phyloP scores from a whole-genome alignment of 148 eudicot species.

The Diospyros kaki region DNA sequence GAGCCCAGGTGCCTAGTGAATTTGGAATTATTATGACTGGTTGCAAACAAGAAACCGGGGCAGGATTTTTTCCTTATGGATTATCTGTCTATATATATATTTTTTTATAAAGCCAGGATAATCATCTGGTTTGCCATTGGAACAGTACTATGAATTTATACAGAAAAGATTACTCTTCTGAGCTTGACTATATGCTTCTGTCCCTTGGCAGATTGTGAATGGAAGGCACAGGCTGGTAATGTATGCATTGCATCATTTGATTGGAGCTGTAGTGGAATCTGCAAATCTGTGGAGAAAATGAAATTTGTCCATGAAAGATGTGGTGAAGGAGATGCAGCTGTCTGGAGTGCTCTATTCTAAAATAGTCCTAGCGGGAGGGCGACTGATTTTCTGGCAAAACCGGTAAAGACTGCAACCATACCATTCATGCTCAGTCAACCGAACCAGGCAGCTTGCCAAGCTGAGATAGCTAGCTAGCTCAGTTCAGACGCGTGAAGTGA shows the following conservation, averaged over 20 bases:
- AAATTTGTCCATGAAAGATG: slow-evolving; percentile 64
- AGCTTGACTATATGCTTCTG: background rate
- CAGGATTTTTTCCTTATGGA: too few relatives aligned
- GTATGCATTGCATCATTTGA: slow-evolving; percentile 71
- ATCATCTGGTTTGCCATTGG: too few relatives aligned
- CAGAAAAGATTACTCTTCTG: background rate
- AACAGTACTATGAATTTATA: background rate
- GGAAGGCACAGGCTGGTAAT: slow-evolving; percentile 76
- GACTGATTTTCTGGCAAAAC: slow-evolving; percentile 4
- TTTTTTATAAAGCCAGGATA: too few relatives aligned
- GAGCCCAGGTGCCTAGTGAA: background rate
- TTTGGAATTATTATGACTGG: background rate
- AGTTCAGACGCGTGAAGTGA: background rate
- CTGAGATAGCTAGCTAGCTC: background rate
- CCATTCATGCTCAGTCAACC: background rate
- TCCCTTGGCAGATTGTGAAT: slow-evolving; percentile 55
- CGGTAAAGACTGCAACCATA: background rate
- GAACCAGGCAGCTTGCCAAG: background rate
- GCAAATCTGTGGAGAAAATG: slow-evolving; percentile 71
- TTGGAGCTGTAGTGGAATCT: slow-evolving; percentile 84
- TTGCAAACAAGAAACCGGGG: background rate
- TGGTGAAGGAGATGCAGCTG: slow-evolving; percentile 60
- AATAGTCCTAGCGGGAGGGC: background rate
- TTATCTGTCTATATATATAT: too few relatives aligned
- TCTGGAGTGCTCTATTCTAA: slow-evolving; percentile 54